phyloP scores from a whole-genome alignment of 805 yeast genomes.

The Metschnikowia shivogae region DNA sequence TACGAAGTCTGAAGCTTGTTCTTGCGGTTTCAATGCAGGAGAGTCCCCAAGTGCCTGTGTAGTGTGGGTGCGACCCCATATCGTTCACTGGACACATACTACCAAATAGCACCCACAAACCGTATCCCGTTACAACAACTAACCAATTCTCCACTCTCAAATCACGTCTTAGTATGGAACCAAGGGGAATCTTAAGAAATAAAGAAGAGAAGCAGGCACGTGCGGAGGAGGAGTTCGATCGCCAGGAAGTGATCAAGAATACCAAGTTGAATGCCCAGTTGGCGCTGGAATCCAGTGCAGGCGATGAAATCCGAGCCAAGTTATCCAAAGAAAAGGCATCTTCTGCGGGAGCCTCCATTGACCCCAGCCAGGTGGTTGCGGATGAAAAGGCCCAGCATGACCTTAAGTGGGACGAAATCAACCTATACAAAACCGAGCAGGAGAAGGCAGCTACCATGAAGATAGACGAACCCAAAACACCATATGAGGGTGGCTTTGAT shows the following conservation, averaged over 20 bases:
- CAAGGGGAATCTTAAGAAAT: slow-evolving; percentile 52
- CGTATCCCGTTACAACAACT: not conserved
- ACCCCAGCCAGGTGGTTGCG: slow-evolving; percentile 3
- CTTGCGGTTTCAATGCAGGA: no score
- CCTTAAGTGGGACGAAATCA: slow-evolving; percentile 84
- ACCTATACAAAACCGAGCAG: slow-evolving; percentile 67
- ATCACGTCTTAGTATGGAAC: slow-evolving; percentile 13
- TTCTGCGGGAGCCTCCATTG: slow-evolving; percentile 12
- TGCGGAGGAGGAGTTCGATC: slow-evolving; percentile 32
- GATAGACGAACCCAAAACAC: slow-evolving; percentile 94
- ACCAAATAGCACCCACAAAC: not conserved
- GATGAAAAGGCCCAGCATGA: slow-evolving; percentile 6
- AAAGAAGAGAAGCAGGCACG: slow-evolving; percentile 27
- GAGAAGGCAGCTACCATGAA: slow-evolving; percentile 71
- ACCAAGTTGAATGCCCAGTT: slow-evolving; percentile 70
- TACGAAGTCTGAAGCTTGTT: no score
- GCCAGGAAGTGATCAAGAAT: slow-evolving; percentile 75
- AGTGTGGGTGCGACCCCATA: no score
- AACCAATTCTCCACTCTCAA: not conserved
- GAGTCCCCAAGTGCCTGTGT: no score
- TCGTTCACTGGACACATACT: no score
- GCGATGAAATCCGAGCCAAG: slow-evolving; percentile 45
- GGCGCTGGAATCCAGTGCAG: slow-evolving; percentile 30
- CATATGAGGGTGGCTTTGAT: slow-evolving; percentile 85
- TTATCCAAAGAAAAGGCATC: slow-evolving; percentile 37